Percentiles rank a stretch among this genome's conserved stretches.
Evolutionary conservation across 805 yeast genomes (phyloP).

Genomic region (Starmerella tilneyi): DNA sequence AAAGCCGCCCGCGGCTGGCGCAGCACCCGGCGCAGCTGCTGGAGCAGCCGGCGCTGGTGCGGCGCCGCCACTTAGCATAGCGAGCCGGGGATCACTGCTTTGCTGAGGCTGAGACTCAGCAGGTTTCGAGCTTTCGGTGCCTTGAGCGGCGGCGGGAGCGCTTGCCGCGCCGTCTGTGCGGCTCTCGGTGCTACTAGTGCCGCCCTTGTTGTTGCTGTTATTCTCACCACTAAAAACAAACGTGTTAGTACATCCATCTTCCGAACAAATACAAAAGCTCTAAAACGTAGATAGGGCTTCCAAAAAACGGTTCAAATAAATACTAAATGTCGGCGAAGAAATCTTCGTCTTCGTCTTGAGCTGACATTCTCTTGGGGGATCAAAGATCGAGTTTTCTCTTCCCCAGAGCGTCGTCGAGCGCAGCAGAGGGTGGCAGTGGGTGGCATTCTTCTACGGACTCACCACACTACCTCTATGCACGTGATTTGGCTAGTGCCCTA

Average conservation of each 20-base stretch:
- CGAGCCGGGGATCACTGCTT: no score
- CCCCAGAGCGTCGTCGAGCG: conserved; percentile 3
- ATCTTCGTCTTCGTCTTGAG: conserved; percentile 84
- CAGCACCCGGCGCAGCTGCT: conserved; percentile 16
- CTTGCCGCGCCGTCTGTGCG: not conserved
- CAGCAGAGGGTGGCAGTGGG: not conserved
- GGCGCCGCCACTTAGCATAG: not conserved
- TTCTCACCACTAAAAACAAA: conserved; percentile 30
- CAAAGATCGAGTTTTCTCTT: conserved; percentile 4
- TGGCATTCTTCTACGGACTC: not conserved
- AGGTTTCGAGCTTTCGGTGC: not conserved
- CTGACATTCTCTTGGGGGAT: conserved; percentile 38
- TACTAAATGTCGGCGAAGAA: conserved; percentile 83
- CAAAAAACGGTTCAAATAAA: conserved; percentile 22
- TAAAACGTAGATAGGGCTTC: not conserved
- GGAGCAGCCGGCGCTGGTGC: conserved; percentile 8
- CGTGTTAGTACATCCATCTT: conserved; percentile 24
- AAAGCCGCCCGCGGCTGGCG: conserved; percentile 19
- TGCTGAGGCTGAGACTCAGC: not conserved
- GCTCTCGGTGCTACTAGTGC: conserved; percentile 1
- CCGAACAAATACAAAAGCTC: conserved; percentile 17
- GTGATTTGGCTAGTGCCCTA: no score
- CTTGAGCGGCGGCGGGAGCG: not conserved
- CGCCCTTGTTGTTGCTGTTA: conserved; percentile 15
- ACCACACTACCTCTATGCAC: not conserved